A percentile compares a stretch with the other conserved stretches of the same genome.
Conservation (phyloP, 163 green algal genomes). For the Volvox carteri region DNA sequence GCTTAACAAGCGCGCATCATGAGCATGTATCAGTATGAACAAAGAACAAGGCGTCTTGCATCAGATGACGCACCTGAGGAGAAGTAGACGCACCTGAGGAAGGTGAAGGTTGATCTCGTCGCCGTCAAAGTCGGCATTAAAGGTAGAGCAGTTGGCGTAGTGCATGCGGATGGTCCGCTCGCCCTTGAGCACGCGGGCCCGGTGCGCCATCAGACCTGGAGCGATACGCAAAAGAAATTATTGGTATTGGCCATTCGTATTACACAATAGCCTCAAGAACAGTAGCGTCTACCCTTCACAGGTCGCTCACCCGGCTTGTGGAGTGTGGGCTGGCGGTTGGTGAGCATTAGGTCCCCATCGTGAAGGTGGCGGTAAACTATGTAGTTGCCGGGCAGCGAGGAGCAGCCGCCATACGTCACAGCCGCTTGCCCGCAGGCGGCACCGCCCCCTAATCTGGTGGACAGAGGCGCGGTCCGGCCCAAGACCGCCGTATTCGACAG, state of each 20-base stretch:
- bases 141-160: slow-evolving; percentile 99
- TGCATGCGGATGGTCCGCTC: slow-evolving; percentile 99
- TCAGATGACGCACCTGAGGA: no score
- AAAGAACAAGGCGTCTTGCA: no score
- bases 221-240: no score
- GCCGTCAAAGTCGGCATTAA: slow-evolving; percentile 99
- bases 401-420: background rate
- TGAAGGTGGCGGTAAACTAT: slow-evolving; percentile 95
- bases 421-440: background rate
- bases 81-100: slow-evolving; percentile 78
- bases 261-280: no score
- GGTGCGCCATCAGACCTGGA: slow-evolving; percentile 95
- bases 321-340: slow-evolving; percentile 97
- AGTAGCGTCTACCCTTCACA: no score
- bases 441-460: slow-evolving; percentile 32
- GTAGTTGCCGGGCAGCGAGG: slow-evolving; percentile 67
- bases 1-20: no score
- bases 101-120: slow-evolving; percentile 99
- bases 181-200: slow-evolving; percentile 87
- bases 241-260: no score
- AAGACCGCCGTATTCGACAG: slow-evolving; percentile 58
- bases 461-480: background rate
- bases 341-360: slow-evolving; percentile 98
- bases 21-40: no score
- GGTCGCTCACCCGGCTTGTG: slow-evolving; percentile 91